Evolutionary conservation across 1,284 basidiomycete species (phyloP).

Genomic region (Ganoderma resinaceum): DNA sequence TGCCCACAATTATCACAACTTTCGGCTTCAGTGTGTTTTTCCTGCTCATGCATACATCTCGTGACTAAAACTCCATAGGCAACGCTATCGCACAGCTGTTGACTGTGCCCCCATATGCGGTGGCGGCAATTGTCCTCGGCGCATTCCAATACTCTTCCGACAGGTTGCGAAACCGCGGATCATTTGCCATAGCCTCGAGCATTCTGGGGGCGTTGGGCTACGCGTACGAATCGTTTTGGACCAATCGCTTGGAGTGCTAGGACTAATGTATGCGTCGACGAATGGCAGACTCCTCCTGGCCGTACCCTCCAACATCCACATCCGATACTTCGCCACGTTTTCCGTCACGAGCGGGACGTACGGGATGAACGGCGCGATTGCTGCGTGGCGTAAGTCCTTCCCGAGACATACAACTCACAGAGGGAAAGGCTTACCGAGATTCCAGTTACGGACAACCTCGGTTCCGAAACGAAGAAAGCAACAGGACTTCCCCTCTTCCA

Average conservation of each 20-base stretch:
- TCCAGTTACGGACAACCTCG: slow-evolving; percentile 74
- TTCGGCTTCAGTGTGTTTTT: slow-evolving; percentile 61
- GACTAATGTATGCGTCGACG: background rate
- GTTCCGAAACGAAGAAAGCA: slow-evolving; percentile 80
- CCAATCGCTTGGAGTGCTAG: background rate
- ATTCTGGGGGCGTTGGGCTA: slow-evolving; percentile 69
- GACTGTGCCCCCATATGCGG: slow-evolving; percentile 85
- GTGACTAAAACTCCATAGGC: slow-evolving; percentile 40
- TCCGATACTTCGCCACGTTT: slow-evolving; percentile 75
- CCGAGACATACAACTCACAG: background rate
- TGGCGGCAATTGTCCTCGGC: slow-evolving; percentile 71
- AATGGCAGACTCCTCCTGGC: slow-evolving; percentile 54
- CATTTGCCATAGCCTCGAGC: slow-evolving; percentile 58
- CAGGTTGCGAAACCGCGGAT: slow-evolving; percentile 72
- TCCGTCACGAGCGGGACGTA: slow-evolving; percentile 76
- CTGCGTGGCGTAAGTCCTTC: slow-evolving; percentile 72
- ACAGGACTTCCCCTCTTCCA: slow-evolving; percentile 79
- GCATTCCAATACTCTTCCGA: slow-evolving; percentile 74
- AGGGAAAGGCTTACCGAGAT: background rate
- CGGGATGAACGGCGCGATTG: slow-evolving; percentile 69
- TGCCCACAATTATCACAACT: slow-evolving; percentile 83
- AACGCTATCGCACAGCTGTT: slow-evolving; percentile 68
- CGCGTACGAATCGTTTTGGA: slow-evolving; percentile 47
- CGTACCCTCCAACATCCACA: slow-evolving; percentile 52
- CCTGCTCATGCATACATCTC: background rate